phyloP scores from a whole-genome alignment of 495 filamentous ascomycete species.

The Aspergillus wentii region DNA sequence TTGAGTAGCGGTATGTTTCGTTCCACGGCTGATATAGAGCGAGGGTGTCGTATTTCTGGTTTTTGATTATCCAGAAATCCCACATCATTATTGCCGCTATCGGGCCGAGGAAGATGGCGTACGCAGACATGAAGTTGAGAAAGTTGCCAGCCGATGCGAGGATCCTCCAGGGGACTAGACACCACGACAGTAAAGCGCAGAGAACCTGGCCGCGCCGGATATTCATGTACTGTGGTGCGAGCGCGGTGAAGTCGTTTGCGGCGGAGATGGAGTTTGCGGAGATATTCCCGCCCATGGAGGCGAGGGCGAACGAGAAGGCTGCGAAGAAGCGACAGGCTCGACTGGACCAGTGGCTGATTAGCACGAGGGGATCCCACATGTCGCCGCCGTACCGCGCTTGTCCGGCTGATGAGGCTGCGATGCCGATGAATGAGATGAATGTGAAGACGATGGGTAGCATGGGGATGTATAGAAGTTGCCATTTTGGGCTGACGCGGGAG shows the following conservation, averaged over 20 bases:
- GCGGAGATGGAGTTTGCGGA: constrained; percentile 61
- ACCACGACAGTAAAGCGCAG: constrained; percentile 54
- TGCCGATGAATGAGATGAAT: constrained; percentile 46
- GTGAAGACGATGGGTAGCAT: constrained; percentile 46
- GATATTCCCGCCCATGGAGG: constrained; percentile 50
- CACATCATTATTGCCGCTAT: constrained; percentile 62
- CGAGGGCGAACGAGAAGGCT: constrained; percentile 42
- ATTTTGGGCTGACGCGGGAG: constrained; percentile 34
- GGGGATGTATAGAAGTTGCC: constrained; percentile 44
- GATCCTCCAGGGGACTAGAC: constrained; percentile 62
- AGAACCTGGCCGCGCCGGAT: constrained; percentile 60
- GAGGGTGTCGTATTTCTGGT: constrained; percentile 54
- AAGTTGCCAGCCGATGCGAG: constrained; percentile 52
- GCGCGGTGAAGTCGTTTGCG: constrained; percentile 58
- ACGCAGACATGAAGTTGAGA: constrained; percentile 58
- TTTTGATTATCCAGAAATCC: constrained; percentile 66
- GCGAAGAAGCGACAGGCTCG: constrained; percentile 49
- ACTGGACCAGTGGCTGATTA: constrained; percentile 43
- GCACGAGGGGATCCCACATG: constrained; percentile 37
- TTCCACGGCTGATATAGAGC: constrained; percentile 38
- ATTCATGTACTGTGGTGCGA: constrained; percentile 56
- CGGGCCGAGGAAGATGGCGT: constrained; percentile 64
- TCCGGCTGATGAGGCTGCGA: constrained; percentile 41
- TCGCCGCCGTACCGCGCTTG: constrained; percentile 32
- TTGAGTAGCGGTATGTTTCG: constrained; percentile 48